Base-by-base conservation (phyloP, 805 yeast species). In the Yamadazyma endophytica region DNA sequence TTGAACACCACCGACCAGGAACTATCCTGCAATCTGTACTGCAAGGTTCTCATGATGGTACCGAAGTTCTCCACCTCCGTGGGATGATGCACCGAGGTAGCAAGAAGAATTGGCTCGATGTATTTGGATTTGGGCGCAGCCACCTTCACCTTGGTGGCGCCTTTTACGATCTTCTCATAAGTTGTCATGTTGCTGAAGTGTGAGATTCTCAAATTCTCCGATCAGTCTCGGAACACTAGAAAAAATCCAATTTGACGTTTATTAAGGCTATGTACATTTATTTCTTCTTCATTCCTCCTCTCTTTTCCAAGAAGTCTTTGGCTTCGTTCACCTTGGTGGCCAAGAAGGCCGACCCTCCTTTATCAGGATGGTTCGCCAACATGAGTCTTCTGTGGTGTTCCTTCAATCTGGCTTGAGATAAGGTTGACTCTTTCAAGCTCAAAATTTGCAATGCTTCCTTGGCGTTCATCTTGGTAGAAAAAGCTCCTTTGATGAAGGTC, bases 71-170 rank as follows among this genome's bases (percentile, higher is more conserved):
- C 78, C 7, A 54, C 32, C 18, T 56, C 58, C 1, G 54, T 46
- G 3, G 50, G 36, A 37, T 63, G 70, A 19, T 73, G 72, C 30
- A 68, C 66, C 29, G 72, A 69, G 2, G 88, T 82, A 17, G 82
- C 69, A 68, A 78, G 70, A 19, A 92, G 68, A 31, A 92, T 86
- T 1, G 97, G 97, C 61, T 90, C 97, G 32, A 92, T 78, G 54
- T 92, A 92, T 56, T 92, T 92, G 22, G 94, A 82, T 60, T 92
- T 92, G 5, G 98, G 98, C n/a, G 97, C 96, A 8, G 97, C 97
- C 62, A 86, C 74, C 77, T 65, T 64, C 37, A 66, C 61, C 46
- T 65, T 60, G 41, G 72, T 61, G 43, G 68, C 69, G 12, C 70
- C 69, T 63, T 83, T 84, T 42, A 83, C 92, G 37, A 82, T 66